phyloP scores from a whole-genome alignment of 2,329 filamentous ascomycete genomes.

The Shiraia bambusicola region DNA sequence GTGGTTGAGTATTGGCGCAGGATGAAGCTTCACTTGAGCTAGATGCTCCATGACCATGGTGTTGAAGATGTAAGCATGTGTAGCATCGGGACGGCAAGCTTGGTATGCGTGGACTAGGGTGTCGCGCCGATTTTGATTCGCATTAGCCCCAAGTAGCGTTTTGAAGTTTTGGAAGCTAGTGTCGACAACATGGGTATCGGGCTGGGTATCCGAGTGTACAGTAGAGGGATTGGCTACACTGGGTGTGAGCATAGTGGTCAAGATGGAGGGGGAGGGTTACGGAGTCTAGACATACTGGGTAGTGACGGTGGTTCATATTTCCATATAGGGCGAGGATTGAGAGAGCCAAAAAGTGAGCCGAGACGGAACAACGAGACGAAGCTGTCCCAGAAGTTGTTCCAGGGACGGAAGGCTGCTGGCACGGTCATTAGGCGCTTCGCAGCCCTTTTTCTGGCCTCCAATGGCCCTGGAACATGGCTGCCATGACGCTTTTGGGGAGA shows the following conservation, averaged over 20 bases:
- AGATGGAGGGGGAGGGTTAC: slow-evolving; percentile 3
- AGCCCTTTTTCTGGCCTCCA: slow-evolving; percentile 60
- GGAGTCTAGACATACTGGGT: no score
- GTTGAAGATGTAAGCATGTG: slow-evolving; percentile 11
- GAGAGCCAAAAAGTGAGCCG: slow-evolving; percentile 31
- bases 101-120: slow-evolving; percentile 7
- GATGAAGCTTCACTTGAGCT: slow-evolving; percentile 8
- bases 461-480: slow-evolving; percentile 62
- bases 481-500: slow-evolving; percentile 56
- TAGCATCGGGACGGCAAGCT: slow-evolving; percentile 7
- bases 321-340: slow-evolving; percentile 27
- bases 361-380: slow-evolving; percentile 30
- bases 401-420: slow-evolving; percentile 43
- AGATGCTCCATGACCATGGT: slow-evolving; percentile 17
- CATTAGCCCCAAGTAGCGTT: slow-evolving; percentile 1
- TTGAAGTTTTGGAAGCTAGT: neutral
- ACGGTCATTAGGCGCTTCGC: slow-evolving; percentile 58
- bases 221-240: neutral
- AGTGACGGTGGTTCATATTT: slow-evolving; percentile 40
- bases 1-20: slow-evolving; percentile 6
- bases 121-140: neutral
- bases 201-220: slow-evolving; percentile 1
- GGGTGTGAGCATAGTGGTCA: no score
- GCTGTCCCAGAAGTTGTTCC: slow-evolving; percentile 20
- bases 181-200: neutral